Conservation (phyloP, 208 protist genomes). For the Wallacemonas sp. region DNA sequence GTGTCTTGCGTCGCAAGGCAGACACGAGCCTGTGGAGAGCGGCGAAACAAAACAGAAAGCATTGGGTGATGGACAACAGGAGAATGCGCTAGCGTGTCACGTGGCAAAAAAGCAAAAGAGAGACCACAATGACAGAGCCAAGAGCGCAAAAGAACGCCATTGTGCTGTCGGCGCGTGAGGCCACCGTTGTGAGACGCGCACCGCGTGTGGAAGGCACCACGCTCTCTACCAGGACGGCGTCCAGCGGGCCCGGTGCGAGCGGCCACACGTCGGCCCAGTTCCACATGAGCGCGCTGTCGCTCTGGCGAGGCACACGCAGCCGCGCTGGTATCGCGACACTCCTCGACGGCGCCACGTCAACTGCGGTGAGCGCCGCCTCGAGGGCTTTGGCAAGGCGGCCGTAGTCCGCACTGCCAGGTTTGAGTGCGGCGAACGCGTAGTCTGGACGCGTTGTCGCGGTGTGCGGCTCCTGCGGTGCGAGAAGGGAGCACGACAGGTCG, state of each 20-base stretch:
- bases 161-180: background rate
- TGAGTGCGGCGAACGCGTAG: conserved; percentile 3
- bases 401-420: background rate
- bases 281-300: background rate
- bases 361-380: background rate
- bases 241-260: background rate
- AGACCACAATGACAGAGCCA: background rate
- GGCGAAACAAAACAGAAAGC: no score
- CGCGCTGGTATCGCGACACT: background rate
- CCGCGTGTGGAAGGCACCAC: background rate
- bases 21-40: no score
- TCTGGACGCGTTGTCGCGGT: background rate
- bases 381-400: background rate
- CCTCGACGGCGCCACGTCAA: conserved; percentile 5
- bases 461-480: background rate
- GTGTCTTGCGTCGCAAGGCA: no score
- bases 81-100: background rate
- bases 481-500: background rate
- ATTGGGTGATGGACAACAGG: no score
- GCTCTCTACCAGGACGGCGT: conserved; percentile 3
- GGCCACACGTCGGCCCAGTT: background rate
- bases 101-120: conserved; percentile 7
- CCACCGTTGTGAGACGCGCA: background rate
- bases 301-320: background rate
- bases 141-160: background rate